phyloP scores from a whole-genome alignment of 768 basidiomycete species.

The Baorangia bicolor region DNA sequence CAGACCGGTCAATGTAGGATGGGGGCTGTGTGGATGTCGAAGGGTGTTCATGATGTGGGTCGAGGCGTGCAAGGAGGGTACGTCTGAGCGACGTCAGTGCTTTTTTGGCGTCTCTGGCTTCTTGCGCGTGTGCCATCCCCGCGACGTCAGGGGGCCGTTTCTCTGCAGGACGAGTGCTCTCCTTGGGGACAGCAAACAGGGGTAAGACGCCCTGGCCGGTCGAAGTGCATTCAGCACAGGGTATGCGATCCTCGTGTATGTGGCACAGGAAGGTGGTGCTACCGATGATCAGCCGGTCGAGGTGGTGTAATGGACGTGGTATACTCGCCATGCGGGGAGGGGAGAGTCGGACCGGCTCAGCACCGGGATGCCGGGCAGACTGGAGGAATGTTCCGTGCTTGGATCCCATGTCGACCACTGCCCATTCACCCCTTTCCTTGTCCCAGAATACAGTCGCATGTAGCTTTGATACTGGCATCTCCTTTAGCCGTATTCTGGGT shows the following conservation, averaged over 20 bases:
- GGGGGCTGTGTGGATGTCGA: constrained; percentile 14
- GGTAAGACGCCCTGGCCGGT: constrained; percentile 57
- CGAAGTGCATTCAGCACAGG: constrained; percentile 61
- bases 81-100: constrained; percentile 66
- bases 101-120: constrained; percentile 54
- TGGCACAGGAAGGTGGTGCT: constrained; percentile 71
- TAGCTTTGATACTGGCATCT: constrained; percentile 81
- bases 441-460: constrained; percentile 81
- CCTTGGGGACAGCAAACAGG: constrained; percentile 38
- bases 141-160: constrained; percentile 23
- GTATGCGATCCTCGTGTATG: constrained; percentile 59
- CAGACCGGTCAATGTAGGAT: constrained; percentile 67
- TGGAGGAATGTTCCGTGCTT: constrained; percentile 79
- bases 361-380: constrained; percentile 15
- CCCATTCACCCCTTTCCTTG: constrained; percentile 56
- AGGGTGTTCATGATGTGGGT: constrained; percentile 17
- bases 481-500: constrained; percentile 73
- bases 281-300: constrained; percentile 66
- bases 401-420: constrained; percentile 81
- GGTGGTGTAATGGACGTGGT: constrained; percentile 60
- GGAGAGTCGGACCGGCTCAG: constrained; percentile 53
- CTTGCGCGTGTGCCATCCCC: constrained; percentile 7
- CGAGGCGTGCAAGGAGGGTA: constrained; percentile 56
- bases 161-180: constrained; percentile 14
- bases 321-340: constrained; percentile 65